These are phyloP conservation scores for Tritrichomonas musculus DNA, from an alignment of 208 protist species.

Conservation along the genomic window DNA sequence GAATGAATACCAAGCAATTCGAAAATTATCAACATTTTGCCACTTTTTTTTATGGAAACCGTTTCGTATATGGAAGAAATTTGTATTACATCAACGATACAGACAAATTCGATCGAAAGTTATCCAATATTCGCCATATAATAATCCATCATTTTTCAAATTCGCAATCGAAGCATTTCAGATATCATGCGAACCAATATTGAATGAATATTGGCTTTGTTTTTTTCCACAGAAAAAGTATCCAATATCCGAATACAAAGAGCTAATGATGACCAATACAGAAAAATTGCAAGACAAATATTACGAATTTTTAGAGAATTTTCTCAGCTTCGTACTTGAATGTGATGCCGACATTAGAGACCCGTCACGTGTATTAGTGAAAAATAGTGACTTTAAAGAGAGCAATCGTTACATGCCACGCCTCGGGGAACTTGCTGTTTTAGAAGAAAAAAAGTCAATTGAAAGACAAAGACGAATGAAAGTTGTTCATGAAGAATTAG, in stretches of 20 bases:
- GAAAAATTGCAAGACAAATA: neutral
- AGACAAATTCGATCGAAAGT: neutral
- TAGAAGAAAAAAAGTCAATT: neutral
- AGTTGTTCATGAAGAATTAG: neutral
- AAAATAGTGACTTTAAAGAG: neutral
- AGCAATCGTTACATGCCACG: neutral
- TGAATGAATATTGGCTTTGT: neutral
- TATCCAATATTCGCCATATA: neutral
- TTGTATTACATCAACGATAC: slow-evolving; percentile 1
- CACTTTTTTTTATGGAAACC: slow-evolving; percentile 9
- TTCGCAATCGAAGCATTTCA: neutral
- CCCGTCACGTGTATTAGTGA: neutral
- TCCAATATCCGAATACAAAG: neutral
- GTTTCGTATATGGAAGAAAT: neutral
- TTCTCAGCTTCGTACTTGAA: neutral
- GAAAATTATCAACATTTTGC: neutral
- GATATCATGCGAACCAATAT: neutral
- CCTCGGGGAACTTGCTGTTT: neutral
- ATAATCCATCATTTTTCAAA: neutral
- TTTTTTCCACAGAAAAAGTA: slow-evolving; percentile 12
- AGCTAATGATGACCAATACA: neutral
- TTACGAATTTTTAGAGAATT: neutral
- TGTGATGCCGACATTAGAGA: neutral
- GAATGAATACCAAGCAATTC: neutral
- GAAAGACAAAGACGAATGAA: neutral